These are phyloP conservation scores for Didymella glomerata DNA, from an alignment of 2,329 filamentous ascomycete species.

Conservation along the genomic window DNA sequence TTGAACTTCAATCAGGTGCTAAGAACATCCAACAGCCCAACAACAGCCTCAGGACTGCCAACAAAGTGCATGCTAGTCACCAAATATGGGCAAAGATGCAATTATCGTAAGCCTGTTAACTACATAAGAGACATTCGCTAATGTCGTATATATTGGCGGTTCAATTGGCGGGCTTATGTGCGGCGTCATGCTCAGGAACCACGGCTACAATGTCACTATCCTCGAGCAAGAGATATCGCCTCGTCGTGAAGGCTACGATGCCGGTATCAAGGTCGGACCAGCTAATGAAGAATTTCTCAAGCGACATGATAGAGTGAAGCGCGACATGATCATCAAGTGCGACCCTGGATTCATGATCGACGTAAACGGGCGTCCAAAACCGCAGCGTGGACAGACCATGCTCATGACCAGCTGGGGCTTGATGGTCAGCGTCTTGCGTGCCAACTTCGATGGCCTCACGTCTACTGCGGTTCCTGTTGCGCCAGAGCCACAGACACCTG, in stretches of 20 bases:
- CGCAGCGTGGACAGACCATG: not conserved
- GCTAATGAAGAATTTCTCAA: not conserved
- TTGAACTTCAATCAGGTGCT: not conserved
- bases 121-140: not conserved
- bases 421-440: not conserved
- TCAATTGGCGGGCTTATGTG: not conserved
- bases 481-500: not conserved
- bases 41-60: not conserved
- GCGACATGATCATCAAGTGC: not conserved
- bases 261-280: not conserved
- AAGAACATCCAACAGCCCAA: not conserved
- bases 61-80: not conserved
- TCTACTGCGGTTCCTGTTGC: not conserved
- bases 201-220: not conserved
- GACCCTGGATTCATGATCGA: conserved; percentile 2
- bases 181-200: not conserved
- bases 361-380: not conserved
- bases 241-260: not conserved
- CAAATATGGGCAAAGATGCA: not conserved
- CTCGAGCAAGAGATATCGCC: not conserved
- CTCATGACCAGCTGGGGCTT: not conserved
- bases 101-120: not conserved
- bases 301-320: not conserved
- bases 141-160: not conserved
- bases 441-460: not conserved